Percentiles rank a stretch among this genome's conserved stretches.
Conservation (phyloP, 371 early-diverging fungal genomes). For the Mortierella polycephala region DNA sequence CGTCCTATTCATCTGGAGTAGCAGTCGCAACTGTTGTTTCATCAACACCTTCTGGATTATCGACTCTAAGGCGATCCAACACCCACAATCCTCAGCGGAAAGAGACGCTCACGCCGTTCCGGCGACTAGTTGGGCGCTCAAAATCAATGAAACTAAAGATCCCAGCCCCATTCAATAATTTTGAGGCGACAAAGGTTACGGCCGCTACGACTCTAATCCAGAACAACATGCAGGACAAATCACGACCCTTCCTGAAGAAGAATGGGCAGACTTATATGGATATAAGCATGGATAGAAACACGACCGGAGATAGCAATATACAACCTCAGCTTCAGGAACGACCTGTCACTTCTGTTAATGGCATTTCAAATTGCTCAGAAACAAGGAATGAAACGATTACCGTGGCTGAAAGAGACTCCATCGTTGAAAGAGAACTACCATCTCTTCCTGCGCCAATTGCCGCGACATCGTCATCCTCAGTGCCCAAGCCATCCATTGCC, state of each 20-base stretch:
- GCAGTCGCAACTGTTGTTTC: neutral
- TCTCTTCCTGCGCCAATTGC: neutral
- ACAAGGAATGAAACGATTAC: too few relatives aligned
- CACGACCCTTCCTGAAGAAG: too few relatives aligned
- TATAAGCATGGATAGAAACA: too few relatives aligned
- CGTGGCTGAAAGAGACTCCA: neutral
- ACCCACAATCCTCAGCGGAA: slow-evolving; percentile 25
- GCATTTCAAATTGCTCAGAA: too few relatives aligned
- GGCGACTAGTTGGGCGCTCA: slow-evolving; percentile 45
- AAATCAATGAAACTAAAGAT: slow-evolving; percentile 45
- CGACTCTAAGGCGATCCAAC: slow-evolving; percentile 33
- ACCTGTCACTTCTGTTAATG: too few relatives aligned
- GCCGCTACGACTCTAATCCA: slow-evolving; percentile 7
- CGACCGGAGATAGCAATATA: too few relatives aligned
- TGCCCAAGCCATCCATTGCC: slow-evolving; percentile 10
- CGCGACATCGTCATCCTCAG: neutral
- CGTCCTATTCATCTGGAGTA: neutral
- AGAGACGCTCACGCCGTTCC: slow-evolving; percentile 34
- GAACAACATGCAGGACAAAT: too few relatives aligned
- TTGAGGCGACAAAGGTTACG: slow-evolving; percentile 12
- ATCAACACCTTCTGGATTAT: neutral
- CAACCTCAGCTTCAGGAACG: too few relatives aligned
- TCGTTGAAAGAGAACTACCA: neutral
- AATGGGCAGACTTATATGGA: too few relatives aligned
- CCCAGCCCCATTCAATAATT: slow-evolving; percentile 6